Conservation (phyloP, 2,329 filamentous ascomycete species). For the Nemania abortiva region DNA sequence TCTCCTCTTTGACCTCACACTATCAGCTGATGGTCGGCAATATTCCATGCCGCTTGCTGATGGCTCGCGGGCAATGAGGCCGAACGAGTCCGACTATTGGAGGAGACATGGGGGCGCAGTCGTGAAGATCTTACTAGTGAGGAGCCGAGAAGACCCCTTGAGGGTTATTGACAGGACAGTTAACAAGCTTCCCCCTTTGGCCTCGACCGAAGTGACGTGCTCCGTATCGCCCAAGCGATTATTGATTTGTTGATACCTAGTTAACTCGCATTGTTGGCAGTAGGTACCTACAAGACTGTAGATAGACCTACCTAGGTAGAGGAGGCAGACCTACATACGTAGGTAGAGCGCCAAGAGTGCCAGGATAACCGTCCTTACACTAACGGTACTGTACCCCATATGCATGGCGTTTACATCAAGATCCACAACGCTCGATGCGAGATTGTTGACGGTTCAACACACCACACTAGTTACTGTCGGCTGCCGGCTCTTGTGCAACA, state of each 20-base stretch:
- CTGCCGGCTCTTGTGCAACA: constrained; percentile 32
- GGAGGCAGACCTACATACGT: not conserved
- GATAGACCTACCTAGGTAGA: not conserved
- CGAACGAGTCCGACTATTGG: constrained; percentile 29
- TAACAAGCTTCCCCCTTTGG: constrained; percentile 32
- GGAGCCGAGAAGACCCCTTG: constrained; percentile 14
- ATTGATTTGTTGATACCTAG: constrained; percentile 1
- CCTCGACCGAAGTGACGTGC: constrained; percentile 8
- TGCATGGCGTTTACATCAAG: constrained; percentile 37
- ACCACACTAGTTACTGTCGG: constrained; percentile 31
- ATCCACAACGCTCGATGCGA: constrained; percentile 34
- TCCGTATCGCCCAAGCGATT: constrained; percentile 18
- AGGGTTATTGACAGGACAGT: constrained; percentile 1
- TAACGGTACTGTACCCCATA: constrained; percentile 28
- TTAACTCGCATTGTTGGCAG: not conserved
- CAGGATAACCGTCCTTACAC: constrained; percentile 17
- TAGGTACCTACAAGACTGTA: not conserved
- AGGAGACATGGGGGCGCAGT: constrained; percentile 35
- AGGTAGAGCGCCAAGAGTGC: constrained; percentile 17
- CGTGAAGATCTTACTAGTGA: constrained; percentile 35
- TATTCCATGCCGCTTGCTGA: constrained; percentile 19
- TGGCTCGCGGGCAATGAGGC: constrained; percentile 11
- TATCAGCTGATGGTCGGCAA: constrained; percentile 35
- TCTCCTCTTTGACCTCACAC: constrained; percentile 12
- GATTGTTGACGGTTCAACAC: constrained; percentile 31